Evolutionary conservation across 345 rosid species (phyloP).

Genomic region (Murraya paniculata): DNA sequence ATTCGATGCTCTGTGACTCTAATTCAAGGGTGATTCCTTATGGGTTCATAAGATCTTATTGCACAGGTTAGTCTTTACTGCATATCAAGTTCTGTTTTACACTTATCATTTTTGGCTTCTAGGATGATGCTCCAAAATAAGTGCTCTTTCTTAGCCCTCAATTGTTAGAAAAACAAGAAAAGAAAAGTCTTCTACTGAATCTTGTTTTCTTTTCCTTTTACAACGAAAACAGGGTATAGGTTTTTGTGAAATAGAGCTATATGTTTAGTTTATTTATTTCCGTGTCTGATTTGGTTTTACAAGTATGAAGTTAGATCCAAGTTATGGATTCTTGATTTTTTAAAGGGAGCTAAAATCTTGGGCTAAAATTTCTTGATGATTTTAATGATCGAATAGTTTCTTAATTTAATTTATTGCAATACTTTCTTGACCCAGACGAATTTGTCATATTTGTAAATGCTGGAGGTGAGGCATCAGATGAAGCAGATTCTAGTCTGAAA

Average conservation of each 20-base stretch:
- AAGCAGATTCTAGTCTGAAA: slow-evolving; percentile 40
- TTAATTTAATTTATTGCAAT: background rate
- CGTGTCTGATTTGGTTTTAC: background rate
- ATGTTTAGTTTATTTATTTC: background rate
- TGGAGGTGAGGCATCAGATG: slow-evolving; percentile 55
- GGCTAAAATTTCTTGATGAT: background rate
- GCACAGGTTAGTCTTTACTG: slow-evolving; percentile 41
- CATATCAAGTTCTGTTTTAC: background rate
- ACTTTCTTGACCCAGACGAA: slow-evolving; percentile 47
- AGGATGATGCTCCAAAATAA: background rate
- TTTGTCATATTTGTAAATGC: slow-evolving; percentile 68
- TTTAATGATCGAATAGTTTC: background rate
- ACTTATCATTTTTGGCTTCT: background rate
- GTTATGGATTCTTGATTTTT: background rate
- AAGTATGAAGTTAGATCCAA: background rate
- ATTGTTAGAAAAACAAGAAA: too few relatives aligned
- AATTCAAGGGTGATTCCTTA: slow-evolving; percentile 51
- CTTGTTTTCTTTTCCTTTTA: background rate
- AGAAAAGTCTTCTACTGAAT: background rate
- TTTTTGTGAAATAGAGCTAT: background rate
- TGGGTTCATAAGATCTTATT: slow-evolving; percentile 52
- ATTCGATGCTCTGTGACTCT: slow-evolving; percentile 77
- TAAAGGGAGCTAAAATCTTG: background rate
- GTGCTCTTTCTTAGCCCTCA: too few relatives aligned
- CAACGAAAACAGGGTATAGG: background rate